Percentiles rank a stretch among this genome's conserved stretches.
Evolutionary conservation across 495 filamentous ascomycete species (phyloP).

Genomic region (Hyaloscypha bicolor): DNA sequence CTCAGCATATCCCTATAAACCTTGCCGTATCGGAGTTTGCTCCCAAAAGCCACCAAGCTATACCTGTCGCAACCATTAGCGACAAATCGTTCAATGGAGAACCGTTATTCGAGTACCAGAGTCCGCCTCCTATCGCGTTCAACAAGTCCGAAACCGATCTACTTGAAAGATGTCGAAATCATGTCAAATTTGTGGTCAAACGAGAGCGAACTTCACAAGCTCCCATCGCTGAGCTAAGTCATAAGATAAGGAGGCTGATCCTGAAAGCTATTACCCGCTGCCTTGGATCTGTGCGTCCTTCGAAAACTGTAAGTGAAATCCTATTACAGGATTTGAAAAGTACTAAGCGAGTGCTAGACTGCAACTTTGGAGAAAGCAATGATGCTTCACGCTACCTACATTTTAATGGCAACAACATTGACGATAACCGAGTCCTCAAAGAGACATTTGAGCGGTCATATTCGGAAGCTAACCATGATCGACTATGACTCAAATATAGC

Average conservation of each 20-base stretch:
- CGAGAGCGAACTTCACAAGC: neutral
- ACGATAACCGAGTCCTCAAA: slow-evolving; percentile 2
- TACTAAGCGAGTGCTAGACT: slow-evolving; percentile 1
- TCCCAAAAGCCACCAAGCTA: neutral
- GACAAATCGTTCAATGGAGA: neutral
- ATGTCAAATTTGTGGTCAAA: slow-evolving; percentile 4
- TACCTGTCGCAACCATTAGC: neutral
- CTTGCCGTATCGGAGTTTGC: slow-evolving; percentile 3
- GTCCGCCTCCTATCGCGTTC: neutral
- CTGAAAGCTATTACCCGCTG: slow-evolving; percentile 2
- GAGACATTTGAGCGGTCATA: neutral
- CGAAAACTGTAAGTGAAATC: slow-evolving; percentile 6
- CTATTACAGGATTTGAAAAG: neutral
- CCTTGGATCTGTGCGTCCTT: slow-evolving; percentile 8
- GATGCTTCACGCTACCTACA: slow-evolving; percentile 8
- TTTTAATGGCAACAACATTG: slow-evolving; percentile 9
- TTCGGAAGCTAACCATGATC: neutral
- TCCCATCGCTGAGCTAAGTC: neutral
- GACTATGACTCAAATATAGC: slow-evolving; percentile 1
- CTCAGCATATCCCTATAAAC: neutral
- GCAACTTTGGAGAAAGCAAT: slow-evolving; percentile 16
- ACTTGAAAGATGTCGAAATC: slow-evolving; percentile 2
- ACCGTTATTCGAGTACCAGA: neutral
- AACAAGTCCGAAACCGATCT: neutral
- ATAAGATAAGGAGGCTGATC: neutral